These are phyloP conservation scores for Hansfordia pulvinata DNA, from an alignment of 2,329 filamentous ascomycete species.

Conservation along the genomic window DNA sequence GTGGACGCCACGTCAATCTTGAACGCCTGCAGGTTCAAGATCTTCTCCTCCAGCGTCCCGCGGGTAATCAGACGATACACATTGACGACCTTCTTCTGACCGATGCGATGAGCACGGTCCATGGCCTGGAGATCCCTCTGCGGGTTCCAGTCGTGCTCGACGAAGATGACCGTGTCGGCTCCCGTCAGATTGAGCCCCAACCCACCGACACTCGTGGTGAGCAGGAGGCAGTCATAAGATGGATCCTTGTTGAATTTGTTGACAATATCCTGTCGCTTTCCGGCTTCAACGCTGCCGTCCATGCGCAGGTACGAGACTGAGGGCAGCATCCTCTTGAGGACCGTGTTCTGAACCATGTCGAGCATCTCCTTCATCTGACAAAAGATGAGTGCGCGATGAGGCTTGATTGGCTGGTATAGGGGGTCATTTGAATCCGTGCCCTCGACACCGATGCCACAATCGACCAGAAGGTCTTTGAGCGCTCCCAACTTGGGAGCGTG, in stretches of 20 bases:
- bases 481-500: conserved; percentile 92
- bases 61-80: conserved; percentile 94
- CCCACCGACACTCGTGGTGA: conserved; percentile 92
- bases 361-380: conserved; percentile 99
- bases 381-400: conserved; percentile 90
- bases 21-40: conserved; percentile 93
- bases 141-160: conserved; percentile 99
- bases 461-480: conserved; percentile 84
- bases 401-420: conserved; percentile 73
- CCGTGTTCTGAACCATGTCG: conserved; percentile 93
- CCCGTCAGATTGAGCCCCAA: conserved; percentile 90
- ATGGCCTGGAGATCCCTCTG: conserved; percentile 98
- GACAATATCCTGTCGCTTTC: conserved; percentile 90
- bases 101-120: conserved; percentile 95
- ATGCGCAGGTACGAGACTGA: conserved; percentile 88
- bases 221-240: conserved; percentile 82
- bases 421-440: conserved; percentile 45
- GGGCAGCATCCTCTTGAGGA: conserved; percentile 81
- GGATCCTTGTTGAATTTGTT: conserved; percentile 98
- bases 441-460: conserved; percentile 87
- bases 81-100: conserved; percentile 99
- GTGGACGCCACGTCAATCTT: conserved; percentile 98
- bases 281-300: conserved; percentile 85
- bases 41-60: conserved; percentile 96
- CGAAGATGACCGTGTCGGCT: conserved; percentile 97